Evolutionary conservation across 2,329 filamentous ascomycete genomes (phyloP).

Genomic region (Beauveria bassiana): DNA sequence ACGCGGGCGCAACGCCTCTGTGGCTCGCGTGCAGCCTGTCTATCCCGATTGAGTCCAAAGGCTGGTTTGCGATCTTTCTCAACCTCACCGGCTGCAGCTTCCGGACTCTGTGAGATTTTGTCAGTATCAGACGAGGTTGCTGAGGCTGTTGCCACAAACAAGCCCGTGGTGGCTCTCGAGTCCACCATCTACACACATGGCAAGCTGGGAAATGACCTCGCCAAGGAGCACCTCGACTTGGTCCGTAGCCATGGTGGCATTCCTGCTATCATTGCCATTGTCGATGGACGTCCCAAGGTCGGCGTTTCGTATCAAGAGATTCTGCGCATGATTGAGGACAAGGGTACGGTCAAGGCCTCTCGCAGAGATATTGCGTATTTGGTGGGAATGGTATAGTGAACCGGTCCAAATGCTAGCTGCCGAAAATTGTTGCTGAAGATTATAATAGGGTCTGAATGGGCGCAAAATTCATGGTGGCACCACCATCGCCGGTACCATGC

Average conservation of each 20-base stretch:
- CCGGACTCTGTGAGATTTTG: constrained; percentile 41
- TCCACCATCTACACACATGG: constrained; percentile 97
- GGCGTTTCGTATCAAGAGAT: constrained; percentile 69
- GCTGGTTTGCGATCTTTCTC: neutral
- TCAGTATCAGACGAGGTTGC: constrained; percentile 74
- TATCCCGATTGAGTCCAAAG: neutral
- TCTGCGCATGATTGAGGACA: constrained; percentile 57
- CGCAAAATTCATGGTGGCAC: constrained; percentile 77
- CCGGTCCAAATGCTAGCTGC: neutral
- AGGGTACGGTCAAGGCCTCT: constrained; percentile 74
- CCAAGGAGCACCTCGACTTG: constrained; percentile 75
- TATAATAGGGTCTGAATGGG: constrained; percentile 51
- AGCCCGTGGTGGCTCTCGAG: constrained; percentile 86
- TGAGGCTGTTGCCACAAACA: constrained; percentile 64
- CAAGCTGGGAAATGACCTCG: constrained; percentile 62
- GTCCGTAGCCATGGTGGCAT: constrained; percentile 75
- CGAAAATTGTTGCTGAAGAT: neutral
- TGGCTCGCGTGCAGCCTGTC: neutral
- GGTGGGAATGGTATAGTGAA: constrained; percentile 57
- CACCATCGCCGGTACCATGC: constrained; percentile 87
- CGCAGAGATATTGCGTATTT: constrained; percentile 79
- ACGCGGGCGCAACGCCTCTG: neutral
- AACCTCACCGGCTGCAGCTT: constrained; percentile 10
- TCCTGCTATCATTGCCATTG: constrained; percentile 83
- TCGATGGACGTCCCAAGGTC: constrained; percentile 75